Percentiles rank a stretch among this genome's conserved stretches.
Evolutionary conservation across 1,284 basidiomycete genomes (phyloP).

Genomic region (Cerioporus squamosus): DNA sequence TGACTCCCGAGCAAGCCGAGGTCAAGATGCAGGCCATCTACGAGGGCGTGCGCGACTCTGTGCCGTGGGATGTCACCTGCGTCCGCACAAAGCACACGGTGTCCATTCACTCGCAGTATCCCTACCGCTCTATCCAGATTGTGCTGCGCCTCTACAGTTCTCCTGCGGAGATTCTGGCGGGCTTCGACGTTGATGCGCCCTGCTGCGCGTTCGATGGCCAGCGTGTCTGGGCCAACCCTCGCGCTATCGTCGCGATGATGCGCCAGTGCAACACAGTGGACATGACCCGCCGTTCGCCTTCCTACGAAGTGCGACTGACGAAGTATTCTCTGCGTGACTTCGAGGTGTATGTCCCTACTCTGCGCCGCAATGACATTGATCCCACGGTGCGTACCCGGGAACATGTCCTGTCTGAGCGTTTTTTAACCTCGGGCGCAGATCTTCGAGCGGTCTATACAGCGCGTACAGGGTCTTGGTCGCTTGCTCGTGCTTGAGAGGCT

Average conservation of each 20-base stretch:
- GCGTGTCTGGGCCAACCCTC: conserved; percentile 60
- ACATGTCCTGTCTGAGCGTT: not conserved
- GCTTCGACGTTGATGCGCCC: conserved; percentile 65
- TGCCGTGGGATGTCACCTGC: conserved; percentile 68
- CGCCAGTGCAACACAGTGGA: conserved; percentile 64
- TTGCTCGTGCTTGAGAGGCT: conserved; percentile 63
- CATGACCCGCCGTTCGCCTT: conserved; percentile 60
- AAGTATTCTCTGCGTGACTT: conserved; percentile 59
- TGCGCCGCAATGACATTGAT: conserved; percentile 54
- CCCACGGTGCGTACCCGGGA: conserved; percentile 48
- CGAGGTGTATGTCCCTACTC: conserved; percentile 57
- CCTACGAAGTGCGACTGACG: conserved; percentile 62
- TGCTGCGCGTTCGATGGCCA: conserved; percentile 60
- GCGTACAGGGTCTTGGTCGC: conserved; percentile 59
- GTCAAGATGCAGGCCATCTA: conserved; percentile 59
- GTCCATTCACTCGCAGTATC: conserved; percentile 67
- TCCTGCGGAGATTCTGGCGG: conserved; percentile 63
- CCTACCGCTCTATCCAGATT: conserved; percentile 62
- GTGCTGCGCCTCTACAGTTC: conserved; percentile 58
- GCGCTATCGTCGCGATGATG: conserved; percentile 60
- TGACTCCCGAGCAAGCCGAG: conserved; percentile 60
- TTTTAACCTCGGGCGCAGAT: conserved; percentile 41
- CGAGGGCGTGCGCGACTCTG: conserved; percentile 62
- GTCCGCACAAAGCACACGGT: conserved; percentile 65
- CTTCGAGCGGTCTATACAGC: conserved; percentile 57